phyloP scores from a whole-genome alignment of 2,329 filamentous ascomycete species.

The Xylariales sp. region DNA sequence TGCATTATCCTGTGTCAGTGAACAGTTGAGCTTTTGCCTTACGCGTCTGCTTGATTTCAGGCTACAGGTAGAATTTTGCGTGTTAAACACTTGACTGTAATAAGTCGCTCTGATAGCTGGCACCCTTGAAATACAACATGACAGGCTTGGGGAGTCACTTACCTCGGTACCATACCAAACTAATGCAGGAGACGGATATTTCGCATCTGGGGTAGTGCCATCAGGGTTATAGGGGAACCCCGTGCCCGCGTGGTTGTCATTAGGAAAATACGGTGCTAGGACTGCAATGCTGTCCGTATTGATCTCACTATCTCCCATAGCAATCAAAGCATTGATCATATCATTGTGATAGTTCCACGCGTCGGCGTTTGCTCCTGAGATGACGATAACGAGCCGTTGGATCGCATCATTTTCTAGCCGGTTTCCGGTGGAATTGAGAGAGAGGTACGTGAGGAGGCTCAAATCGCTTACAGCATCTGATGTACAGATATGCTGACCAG shows the following conservation, averaged over 20 bases:
- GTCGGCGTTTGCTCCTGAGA: conserved; percentile 5
- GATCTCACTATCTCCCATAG: not conserved
- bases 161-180: conserved; percentile 10
- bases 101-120: too few species aligned
- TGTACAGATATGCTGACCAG: conserved; percentile 7
- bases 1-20: too few species aligned
- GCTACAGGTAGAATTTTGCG: too few species aligned
- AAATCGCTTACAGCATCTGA: conserved; percentile 7
- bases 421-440: conserved; percentile 6
- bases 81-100: too few species aligned
- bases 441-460: conserved; percentile 8
- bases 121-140: too few species aligned
- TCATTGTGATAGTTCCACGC: conserved; percentile 8
- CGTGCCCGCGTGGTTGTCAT: conserved; percentile 8
- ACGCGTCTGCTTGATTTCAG: too few species aligned
- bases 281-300: conserved; percentile 4
- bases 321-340: conserved; percentile 4
- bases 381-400: conserved; percentile 6
- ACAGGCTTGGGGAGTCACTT: too few species aligned
- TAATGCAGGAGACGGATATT: conserved; percentile 9
- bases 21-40: too few species aligned
- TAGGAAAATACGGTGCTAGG: conserved; percentile 10
- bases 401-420: conserved; percentile 1
- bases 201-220: conserved; percentile 1
- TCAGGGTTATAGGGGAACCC: conserved; percentile 9